phyloP scores from a whole-genome alignment of 495 filamentous ascomycete species.

The Amphirosellinia nigrospora region DNA sequence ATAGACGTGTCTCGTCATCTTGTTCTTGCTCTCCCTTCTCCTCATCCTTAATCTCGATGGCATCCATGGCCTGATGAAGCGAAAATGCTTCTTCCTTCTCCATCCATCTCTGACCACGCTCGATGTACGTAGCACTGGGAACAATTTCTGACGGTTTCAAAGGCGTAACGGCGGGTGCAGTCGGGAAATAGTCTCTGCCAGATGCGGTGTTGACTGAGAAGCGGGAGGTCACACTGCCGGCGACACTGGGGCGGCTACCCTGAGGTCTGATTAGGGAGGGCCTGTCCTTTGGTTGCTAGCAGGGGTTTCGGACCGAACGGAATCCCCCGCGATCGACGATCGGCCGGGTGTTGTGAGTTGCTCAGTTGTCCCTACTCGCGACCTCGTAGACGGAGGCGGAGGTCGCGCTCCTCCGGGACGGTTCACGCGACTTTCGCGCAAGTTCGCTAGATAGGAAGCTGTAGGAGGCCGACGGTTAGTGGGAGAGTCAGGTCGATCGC shows the following conservation, averaged over 20 bases:
- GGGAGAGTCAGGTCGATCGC: slow-evolving; percentile 35
- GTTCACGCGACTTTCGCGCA: slow-evolving; percentile 77
- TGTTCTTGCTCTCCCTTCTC: slow-evolving; percentile 31
- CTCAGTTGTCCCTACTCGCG: slow-evolving; percentile 39
- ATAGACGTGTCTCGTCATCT: slow-evolving; percentile 69
- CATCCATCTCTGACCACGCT: slow-evolving; percentile 80
- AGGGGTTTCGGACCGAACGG: slow-evolving; percentile 51
- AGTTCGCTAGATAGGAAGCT: slow-evolving; percentile 80
- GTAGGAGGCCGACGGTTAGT: slow-evolving; percentile 40
- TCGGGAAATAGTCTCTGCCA: slow-evolving; percentile 53
- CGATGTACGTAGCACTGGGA: slow-evolving; percentile 71
- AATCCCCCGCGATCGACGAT: slow-evolving; percentile 39
- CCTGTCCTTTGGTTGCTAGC: slow-evolving; percentile 45
- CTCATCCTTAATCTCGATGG: slow-evolving; percentile 48
- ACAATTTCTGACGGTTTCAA: slow-evolving; percentile 57
- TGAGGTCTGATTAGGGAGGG: slow-evolving; percentile 39
- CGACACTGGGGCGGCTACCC: slow-evolving; percentile 42
- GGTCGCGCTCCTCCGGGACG: slow-evolving; percentile 83
- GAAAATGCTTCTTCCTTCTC: slow-evolving; percentile 85
- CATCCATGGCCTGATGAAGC: slow-evolving; percentile 76
- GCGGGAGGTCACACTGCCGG: slow-evolving; percentile 49
- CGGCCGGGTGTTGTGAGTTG: slow-evolving; percentile 32
- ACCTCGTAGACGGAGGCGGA: slow-evolving; percentile 59
- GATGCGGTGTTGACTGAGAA: slow-evolving; percentile 44
- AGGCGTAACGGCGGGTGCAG: slow-evolving; percentile 40